Evolutionary conservation across 192 early-diverging fungal species (phyloP).

Genomic region (Backusella sp.): DNA sequence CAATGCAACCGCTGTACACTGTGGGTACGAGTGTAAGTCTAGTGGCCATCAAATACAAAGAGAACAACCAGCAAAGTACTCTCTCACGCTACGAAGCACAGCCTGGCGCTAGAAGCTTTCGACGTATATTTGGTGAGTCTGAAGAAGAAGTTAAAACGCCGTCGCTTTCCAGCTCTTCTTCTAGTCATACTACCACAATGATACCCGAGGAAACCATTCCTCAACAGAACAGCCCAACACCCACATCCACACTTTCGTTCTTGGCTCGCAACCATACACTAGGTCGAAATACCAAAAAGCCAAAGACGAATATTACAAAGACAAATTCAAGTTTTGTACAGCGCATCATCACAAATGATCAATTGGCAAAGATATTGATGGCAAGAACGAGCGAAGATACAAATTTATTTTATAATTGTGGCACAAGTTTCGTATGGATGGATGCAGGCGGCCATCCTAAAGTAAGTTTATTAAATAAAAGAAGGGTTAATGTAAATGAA

Average conservation of each 20-base stretch:
- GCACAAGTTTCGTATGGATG: constrained; percentile 69
- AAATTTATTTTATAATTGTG: constrained; percentile 76
- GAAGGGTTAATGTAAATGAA: not conserved
- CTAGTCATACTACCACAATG: not conserved
- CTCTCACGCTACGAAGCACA: constrained; percentile 27
- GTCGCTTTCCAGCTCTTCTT: constrained; percentile 11
- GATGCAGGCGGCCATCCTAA: constrained; percentile 59
- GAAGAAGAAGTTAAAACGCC: constrained; percentile 18
- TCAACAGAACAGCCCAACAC: constrained; percentile 12
- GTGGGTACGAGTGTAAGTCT: constrained; percentile 50
- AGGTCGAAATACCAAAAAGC: constrained; percentile 32
- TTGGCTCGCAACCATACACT: constrained; percentile 16
- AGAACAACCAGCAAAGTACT: constrained; percentile 30
- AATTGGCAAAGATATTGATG: constrained; percentile 61
- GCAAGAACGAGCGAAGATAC: constrained; percentile 57
- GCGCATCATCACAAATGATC: constrained; percentile 69
- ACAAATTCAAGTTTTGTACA: constrained; percentile 73
- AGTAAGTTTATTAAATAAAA: constrained; percentile 38
- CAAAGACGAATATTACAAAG: constrained; percentile 68
- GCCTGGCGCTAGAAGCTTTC: constrained; percentile 24
- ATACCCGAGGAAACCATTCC: not conserved
- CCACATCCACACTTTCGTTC: constrained; percentile 29
- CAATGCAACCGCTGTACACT: constrained; percentile 42
- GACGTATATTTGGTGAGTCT: constrained; percentile 26
- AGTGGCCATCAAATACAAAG: constrained; percentile 60